These are phyloP conservation scores for Porcisia deanei DNA, from an alignment of 208 protist species.

Conservation along the genomic window DNA sequence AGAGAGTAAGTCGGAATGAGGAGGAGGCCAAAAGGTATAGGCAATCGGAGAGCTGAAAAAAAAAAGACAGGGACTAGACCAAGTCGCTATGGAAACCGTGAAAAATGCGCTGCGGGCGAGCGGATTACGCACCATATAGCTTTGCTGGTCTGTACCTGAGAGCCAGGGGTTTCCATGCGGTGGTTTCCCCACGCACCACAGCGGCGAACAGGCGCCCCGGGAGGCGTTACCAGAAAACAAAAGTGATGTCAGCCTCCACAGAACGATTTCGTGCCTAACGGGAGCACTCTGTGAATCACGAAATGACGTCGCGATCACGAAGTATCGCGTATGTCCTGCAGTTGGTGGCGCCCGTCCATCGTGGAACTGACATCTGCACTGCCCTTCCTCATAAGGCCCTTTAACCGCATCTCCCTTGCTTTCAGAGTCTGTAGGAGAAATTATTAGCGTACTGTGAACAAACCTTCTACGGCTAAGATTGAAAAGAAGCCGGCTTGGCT, in stretches of 20 bases:
- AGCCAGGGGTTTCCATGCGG: neutral
- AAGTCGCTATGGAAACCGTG: too few relatives aligned
- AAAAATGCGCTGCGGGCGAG: too few relatives aligned
- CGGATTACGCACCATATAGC: neutral
- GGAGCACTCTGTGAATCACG: too few relatives aligned
- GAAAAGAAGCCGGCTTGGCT: neutral
- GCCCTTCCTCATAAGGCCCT: neutral
- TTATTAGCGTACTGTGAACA: constrained; percentile 6
- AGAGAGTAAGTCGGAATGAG: neutral
- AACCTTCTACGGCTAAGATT: neutral
- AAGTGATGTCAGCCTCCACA: neutral
- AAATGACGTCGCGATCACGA: neutral
- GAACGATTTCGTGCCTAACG: neutral
- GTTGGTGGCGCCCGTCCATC: neutral
- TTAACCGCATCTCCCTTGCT: neutral
- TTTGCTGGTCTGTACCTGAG: neutral
- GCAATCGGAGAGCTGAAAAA: neutral
- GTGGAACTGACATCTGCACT: neutral
- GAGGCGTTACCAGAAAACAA: neutral
- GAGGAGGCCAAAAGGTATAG: neutral
- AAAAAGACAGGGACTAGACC: neutral
- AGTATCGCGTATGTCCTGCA: neutral
- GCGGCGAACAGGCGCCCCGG: neutral
- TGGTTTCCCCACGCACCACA: neutral
- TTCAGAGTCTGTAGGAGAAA: neutral